Percentiles rank a stretch among this genome's conserved stretches.
Conservation (phyloP, 2,329 filamentous ascomycete species). For the Aspergillus sp. region DNA sequence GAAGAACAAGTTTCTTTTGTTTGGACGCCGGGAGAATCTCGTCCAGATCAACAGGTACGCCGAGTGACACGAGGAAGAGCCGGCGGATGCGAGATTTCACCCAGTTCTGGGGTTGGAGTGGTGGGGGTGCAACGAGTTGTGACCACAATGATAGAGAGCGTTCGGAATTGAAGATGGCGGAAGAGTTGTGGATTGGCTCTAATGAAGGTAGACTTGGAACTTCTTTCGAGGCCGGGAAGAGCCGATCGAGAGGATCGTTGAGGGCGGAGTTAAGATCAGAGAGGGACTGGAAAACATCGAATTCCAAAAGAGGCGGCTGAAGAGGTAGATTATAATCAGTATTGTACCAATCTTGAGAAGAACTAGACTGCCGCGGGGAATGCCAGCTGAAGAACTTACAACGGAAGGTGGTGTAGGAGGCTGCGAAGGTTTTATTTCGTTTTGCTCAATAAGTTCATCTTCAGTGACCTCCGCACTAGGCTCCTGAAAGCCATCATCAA, state of each 20-base stretch:
- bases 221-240: conserved; percentile 44
- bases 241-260: conserved; percentile 41
- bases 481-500: conserved; percentile 65
- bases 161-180: conserved; percentile 74
- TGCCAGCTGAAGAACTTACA: conserved; percentile 38
- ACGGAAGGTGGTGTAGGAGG: conserved; percentile 38
- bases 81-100: conserved; percentile 92
- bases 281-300: conserved; percentile 52
- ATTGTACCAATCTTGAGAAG: not conserved
- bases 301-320: conserved; percentile 49
- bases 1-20: conserved; percentile 94
- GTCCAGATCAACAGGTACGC: conserved; percentile 93
- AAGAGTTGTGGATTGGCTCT: conserved; percentile 42
- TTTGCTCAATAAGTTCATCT: conserved; percentile 19
- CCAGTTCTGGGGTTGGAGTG: conserved; percentile 95
- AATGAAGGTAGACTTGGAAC: conserved; percentile 34
- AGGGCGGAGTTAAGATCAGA: conserved; percentile 42
- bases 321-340: conserved; percentile 5
- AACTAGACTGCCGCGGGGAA: not conserved
- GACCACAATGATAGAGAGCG: conserved; percentile 92
- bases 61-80: conserved; percentile 91
- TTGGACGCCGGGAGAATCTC: conserved; percentile 96
- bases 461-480: conserved; percentile 32
- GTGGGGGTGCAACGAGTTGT: conserved; percentile 90
- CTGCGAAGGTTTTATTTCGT: conserved; percentile 17